Conservation (phyloP, 805 yeast genomes). For the Barnettozyma salicaria region DNA sequence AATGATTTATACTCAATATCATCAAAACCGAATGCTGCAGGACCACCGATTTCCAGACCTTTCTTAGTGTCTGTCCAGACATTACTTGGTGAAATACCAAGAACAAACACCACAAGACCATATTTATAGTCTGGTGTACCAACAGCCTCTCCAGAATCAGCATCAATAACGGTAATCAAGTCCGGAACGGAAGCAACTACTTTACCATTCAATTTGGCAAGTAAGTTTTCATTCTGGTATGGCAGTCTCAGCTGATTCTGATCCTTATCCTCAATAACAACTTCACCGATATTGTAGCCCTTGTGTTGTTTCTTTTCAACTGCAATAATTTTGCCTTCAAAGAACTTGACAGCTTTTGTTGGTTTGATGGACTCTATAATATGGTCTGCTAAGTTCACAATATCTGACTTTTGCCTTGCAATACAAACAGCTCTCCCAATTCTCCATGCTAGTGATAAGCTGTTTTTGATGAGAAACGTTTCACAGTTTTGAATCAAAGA, state of each 20-base stretch:
- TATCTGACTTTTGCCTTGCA: slow-evolving; percentile 34
- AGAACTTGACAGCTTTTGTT: slow-evolving; percentile 28
- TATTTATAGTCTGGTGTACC: slow-evolving; percentile 45
- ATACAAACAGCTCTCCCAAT: slow-evolving; percentile 38
- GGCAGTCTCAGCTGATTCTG: slow-evolving; percentile 26
- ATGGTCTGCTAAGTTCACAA: slow-evolving; percentile 29
- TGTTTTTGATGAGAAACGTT: slow-evolving; percentile 27
- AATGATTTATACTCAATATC: slow-evolving; percentile 33
- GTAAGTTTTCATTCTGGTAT: slow-evolving; percentile 43
- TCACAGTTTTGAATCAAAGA: slow-evolving; percentile 29
- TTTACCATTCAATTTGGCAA: slow-evolving; percentile 26
- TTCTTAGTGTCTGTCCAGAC: slow-evolving; percentile 27
- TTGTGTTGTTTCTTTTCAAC: slow-evolving; percentile 37
- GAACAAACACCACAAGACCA: slow-evolving; percentile 38
- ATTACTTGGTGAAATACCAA: slow-evolving; percentile 33
- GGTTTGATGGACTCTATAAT: slow-evolving; percentile 37
- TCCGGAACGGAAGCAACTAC: slow-evolving; percentile 42
- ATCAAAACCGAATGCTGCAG: slow-evolving; percentile 31
- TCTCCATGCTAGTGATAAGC: slow-evolving; percentile 40
- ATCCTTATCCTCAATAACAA: slow-evolving; percentile 28
- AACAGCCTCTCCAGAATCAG: slow-evolving; percentile 40
- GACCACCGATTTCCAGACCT: slow-evolving; percentile 39
- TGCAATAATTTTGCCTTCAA: slow-evolving; percentile 38
- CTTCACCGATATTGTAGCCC: slow-evolving; percentile 42
- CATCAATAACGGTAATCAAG: slow-evolving; percentile 36